Evolutionary conservation across 305 asterid species (phyloP).

Genomic region (Rubia peregrina): DNA sequence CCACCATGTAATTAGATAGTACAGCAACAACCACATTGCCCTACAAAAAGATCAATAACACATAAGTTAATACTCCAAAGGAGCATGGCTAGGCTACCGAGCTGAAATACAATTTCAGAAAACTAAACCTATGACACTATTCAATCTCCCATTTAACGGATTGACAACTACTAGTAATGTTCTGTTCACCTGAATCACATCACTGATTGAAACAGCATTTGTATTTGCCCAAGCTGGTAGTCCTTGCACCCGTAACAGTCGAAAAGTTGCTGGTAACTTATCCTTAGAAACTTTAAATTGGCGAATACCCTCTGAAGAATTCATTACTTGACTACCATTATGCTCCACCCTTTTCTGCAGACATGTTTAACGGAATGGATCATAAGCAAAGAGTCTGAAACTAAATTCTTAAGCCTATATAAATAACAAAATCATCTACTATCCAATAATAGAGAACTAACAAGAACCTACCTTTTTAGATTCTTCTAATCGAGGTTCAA

Average conservation of each 20-base stretch:
- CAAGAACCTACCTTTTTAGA: conserved; percentile 26
- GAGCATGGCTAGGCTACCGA: not conserved
- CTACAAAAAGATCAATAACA: conserved; percentile 31
- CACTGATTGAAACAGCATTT: conserved; percentile 76
- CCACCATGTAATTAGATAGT: conserved; percentile 95
- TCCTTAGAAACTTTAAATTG: conserved; percentile 45
- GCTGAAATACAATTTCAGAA: not conserved
- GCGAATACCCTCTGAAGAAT: conserved; percentile 42
- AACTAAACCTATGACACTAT: not conserved
- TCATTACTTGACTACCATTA: conserved; percentile 21
- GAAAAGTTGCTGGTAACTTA: conserved; percentile 49
- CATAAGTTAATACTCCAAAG: not conserved
- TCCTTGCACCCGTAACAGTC: conserved; percentile 70
- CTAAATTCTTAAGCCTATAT: not conserved
- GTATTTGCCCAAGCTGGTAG: conserved; percentile 87
- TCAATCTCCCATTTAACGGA: not conserved
- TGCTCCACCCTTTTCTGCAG: conserved; percentile 24
- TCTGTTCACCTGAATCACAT: conserved; percentile 64
- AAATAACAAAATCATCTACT: not conserved
- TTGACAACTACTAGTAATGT: not conserved
- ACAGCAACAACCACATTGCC: conserved; percentile 71
- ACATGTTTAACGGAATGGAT: not conserved
- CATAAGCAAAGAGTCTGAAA: not conserved
- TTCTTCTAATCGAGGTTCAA: conserved; percentile 25
- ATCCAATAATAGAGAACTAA: conserved; percentile 2